phyloP scores from a whole-genome alignment of 176 grass and related monocot genomes.

The Zoysia pacifica region DNA sequence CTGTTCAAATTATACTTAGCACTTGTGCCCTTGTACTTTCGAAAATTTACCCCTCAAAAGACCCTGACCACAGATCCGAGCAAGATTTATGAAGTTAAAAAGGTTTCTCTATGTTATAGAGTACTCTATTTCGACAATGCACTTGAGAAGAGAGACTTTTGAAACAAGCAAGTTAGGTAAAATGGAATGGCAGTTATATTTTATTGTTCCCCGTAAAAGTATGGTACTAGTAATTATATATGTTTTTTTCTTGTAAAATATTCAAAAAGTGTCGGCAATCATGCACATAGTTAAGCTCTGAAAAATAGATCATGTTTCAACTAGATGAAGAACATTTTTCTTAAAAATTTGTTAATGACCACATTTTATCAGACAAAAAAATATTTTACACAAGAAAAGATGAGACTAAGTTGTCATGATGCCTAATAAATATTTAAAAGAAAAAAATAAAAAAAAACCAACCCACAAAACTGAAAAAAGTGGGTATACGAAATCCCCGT shows the following conservation, averaged over 20 bases:
- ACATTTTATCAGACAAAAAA: background rate
- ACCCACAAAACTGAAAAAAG: background rate
- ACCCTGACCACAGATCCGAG: too few species aligned
- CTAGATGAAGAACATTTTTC: too few species aligned
- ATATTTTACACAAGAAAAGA: background rate
- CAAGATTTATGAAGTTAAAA: background rate
- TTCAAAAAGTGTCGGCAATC: too few species aligned
- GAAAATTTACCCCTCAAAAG: background rate
- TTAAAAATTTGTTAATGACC: too few species aligned
- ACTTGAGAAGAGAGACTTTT: background rate
- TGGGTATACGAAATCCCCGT: background rate
- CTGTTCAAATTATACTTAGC: background rate
- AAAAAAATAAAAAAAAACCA: too few species aligned
- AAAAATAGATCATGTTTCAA: background rate
- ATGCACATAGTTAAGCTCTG: background rate
- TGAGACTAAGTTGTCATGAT: background rate
- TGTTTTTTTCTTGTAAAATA: background rate
- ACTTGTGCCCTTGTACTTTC: background rate
- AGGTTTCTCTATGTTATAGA: background rate
- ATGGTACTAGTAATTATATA: background rate
- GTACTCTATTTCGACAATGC: background rate
- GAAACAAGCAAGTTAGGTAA: background rate
- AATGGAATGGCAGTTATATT: background rate
- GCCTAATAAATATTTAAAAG: background rate
- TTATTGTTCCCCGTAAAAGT: background rate